Evolutionary conservation across 805 yeast species (phyloP).

Genomic region (Lipomyces mesembrius): DNA sequence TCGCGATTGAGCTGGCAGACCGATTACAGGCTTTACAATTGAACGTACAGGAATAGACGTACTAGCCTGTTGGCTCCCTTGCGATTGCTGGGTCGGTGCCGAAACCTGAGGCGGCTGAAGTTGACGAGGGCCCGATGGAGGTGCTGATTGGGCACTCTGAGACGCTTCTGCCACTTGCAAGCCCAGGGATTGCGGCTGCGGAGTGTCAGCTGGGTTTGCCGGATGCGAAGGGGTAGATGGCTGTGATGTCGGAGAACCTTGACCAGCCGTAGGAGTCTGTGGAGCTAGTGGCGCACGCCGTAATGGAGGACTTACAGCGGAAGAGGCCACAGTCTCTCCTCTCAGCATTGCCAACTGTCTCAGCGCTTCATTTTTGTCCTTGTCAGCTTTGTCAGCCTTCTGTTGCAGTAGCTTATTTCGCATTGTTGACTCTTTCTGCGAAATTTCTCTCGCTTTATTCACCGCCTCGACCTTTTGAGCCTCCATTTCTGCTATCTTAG

Average conservation of each 20-base stretch:
- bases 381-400: constrained; percentile 58
- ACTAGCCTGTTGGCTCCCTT: background rate
- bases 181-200: background rate
- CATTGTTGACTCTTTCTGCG: constrained; percentile 63
- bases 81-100: constrained; percentile 1
- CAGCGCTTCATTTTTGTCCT: constrained; percentile 42
- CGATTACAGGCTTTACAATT: background rate
- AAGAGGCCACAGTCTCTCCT: background rate
- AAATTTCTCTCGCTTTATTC: constrained; percentile 54
- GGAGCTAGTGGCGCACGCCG: background rate
- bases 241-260: background rate
- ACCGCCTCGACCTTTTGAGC: constrained; percentile 50
- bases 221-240: background rate
- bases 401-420: constrained; percentile 59
- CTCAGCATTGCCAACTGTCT: constrained; percentile 39
- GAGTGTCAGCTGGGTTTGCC: background rate
- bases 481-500: constrained; percentile 47
- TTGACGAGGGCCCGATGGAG: constrained; percentile 5
- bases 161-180: background rate
- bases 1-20: constrained; percentile 3
- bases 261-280: background rate
- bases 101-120: constrained; percentile 8
- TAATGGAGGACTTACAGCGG: background rate
- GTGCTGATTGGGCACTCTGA: constrained; percentile 1
- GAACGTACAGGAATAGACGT: background rate